Evolutionary conservation across 306 rosid genomes (phyloP), one percentile per base, ranked within the genome.

Genomic region (Lablab purpureus): DNA sequence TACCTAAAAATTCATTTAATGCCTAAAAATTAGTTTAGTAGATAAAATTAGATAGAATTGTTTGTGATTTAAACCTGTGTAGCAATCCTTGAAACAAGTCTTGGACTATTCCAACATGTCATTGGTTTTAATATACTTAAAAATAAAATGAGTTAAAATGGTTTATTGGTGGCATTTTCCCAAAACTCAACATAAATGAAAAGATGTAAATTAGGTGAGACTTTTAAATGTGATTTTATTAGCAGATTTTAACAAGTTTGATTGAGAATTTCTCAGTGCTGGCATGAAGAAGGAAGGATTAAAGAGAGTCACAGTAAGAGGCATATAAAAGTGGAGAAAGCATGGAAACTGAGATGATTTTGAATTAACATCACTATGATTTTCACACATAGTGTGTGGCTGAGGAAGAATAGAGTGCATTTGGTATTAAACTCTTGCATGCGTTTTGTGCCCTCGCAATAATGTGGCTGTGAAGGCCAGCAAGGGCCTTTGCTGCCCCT

Each of bases 401-500:
- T 41, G 21, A 68, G 71, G 46, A 43, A 47, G 36, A 65, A 78
- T 12, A 71, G 4, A 69, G 59, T 18, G 60, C 80, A 82, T 83
- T 46, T 81, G 73, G 23, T 80, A 83, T 81, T 73, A 18, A 43
- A 25, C n/a, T 47, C 59, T 37, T 65, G 87, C 94, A 89, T 89
- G 90, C 92, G 84, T 45, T 80, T 84, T 73, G 85, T 65, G 74
- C 69, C 75, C 50, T 70, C 0, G 71, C 85, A 83, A 85, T 86
- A 74, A 89, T 86, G 78, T 75, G 21, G 66, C 19, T 34, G 32
- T 5, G 37, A 56, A 62, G 30, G 78, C 56, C 55, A 18, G 34
- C 59, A 45, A 52, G 17, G 15, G 9, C 76, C 85, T 78, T 92
- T 90, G 86, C 94, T 81, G 83, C 72, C 46, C 87, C 85, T 83